Evolutionary conservation across 129 eudicot genomes (phyloP), one percentile per base, ranked within the genome.

Genomic region (Erigeron canadensis): DNA sequence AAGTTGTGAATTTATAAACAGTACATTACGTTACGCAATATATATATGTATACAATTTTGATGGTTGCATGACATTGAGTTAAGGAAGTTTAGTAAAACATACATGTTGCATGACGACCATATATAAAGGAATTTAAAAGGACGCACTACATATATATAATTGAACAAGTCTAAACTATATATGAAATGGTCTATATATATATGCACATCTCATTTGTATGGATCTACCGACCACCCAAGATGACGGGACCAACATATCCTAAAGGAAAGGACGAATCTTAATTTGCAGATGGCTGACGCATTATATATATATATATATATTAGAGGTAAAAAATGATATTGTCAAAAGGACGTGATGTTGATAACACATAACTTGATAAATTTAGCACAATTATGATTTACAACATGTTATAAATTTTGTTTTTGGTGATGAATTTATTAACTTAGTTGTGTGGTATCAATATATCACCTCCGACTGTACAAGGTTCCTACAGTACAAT

Each of bases 41-140:
- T 50, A n/a, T 4, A 22, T n/a, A 57, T 17, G 4, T 6, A 67
- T 55, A 13, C 8, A 56, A 57, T 11, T 5, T 58, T 37, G 50
- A 61, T 34, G 47, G 47, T 34, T 48, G 63, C 63, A 21, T 63
- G 21, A 16, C 1, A 41, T 17, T 34, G 67, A 54, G 67, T 73
- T 66, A 65, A 75, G 72, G 57, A 76, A 59, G 75, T 68, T 45
- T 17, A 59, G 64, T 43, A 69, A 76, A 68, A 16, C 77, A 71
- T 57, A 44, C 77, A 78, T 63, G 67, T 38, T 64, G 77, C 82
- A 71, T 78, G 81, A 71, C 73, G 51, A 78, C 77, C 73, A 78
- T 71, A 78, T 71, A 61, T 63, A 18, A 71, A 71, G 77, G 82
- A 71, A 64, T 28, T 28, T 28, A 28, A 78, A 64, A 47, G 47